Evolutionary conservation across 139 green algal species (phyloP).

Genomic region (Micromonas pusilla): DNA sequence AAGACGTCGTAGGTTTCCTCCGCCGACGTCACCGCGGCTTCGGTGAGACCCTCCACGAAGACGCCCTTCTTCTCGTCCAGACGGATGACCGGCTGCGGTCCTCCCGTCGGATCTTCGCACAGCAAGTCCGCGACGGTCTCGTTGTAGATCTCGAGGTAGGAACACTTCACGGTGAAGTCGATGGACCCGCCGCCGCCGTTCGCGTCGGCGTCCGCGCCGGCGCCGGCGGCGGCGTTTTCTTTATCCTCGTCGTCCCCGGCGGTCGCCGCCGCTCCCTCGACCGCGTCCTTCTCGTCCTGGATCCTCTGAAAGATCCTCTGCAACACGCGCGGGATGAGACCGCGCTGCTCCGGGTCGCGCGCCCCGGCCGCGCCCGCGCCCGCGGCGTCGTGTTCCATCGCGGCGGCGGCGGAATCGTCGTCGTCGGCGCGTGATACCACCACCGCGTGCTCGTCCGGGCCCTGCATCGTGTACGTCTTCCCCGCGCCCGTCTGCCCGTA

Average conservation of each 20-base stretch:
- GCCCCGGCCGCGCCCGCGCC: too few relatives aligned
- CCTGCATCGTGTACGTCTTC: slow-evolving; percentile 76
- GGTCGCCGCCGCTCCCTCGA: too few relatives aligned
- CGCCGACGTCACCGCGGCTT: slow-evolving; percentile 40
- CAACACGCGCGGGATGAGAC: slow-evolving; percentile 6
- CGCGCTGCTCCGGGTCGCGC: background rate
- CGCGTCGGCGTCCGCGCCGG: background rate
- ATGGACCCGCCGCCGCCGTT: too few relatives aligned
- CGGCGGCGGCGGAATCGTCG: background rate
- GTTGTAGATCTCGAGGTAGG: slow-evolving; percentile 81
- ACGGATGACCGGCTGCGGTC: slow-evolving; percentile 11
- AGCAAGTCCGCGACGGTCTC: slow-evolving; percentile 68
- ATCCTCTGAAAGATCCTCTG: background rate
- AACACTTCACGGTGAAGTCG: background rate
- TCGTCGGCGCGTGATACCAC: background rate
- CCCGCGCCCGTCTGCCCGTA: slow-evolving; percentile 65
- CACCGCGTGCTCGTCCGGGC: slow-evolving; percentile 39
- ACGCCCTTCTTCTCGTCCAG: slow-evolving; percentile 64
- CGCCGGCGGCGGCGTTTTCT: background rate
- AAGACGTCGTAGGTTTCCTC: slow-evolving; percentile 24
- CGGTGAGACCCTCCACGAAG: slow-evolving; percentile 74
- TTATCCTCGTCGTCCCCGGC: too few relatives aligned
- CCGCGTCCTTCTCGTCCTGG: background rate
- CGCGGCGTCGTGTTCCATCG: too few relatives aligned
- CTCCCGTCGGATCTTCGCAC: background rate